Base-by-base conservation (phyloP, 176 grass and related monocot genomes). In the Avena atlantica region DNA sequence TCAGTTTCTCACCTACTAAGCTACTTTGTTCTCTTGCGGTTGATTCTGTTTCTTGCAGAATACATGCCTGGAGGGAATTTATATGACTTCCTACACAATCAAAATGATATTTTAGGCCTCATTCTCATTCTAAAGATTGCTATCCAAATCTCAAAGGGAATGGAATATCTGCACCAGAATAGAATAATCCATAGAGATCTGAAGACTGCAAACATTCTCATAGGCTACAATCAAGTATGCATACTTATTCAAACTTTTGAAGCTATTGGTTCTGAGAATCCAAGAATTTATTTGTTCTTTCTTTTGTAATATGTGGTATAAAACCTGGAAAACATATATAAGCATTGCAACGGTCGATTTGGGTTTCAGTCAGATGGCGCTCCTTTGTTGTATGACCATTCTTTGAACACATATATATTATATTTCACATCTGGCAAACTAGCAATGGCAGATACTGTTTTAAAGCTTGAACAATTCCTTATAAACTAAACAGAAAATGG, bases 121-220 rank as follows among this genome's bases (percentile, higher is more conserved):
- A 24, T 73, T 44, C 73, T 76, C 48, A 81, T 98, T 85, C 62
- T 98, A 86, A 86, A 80, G 87, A 82, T 95, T 79, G 84, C 93
- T 59, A 89, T 94, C 64, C 85, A 91, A 81, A 78, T 98, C 60
- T 89, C 89, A 20, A 98, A 91, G 84, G 96, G 96, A 75, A 95
- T 98, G 96, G 84, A 87, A 77, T 98, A 95, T 85, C 89, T 98
- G 56, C 96, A 98, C 76, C 83, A 78, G 79, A 91, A 95, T 20
- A 92, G 89, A 82, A 98, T 98, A 60, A 94, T 98, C 12, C 96
- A 98, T 79, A 95, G 96, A 88, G 96, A 98, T 84, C 88, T 98
- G 60, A 98, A 98, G 89, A 93, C 88, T 44, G 93, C 96, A 77
- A 98, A 98, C 83, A 81, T 98, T 85, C 88, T 98, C 42, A 89